A percentile compares a stretch with the other conserved stretches of the same genome.
Evolutionary conservation across 106 monocot genomes (phyloP).

Genomic region (Dioscorea zingiberensis): DNA sequence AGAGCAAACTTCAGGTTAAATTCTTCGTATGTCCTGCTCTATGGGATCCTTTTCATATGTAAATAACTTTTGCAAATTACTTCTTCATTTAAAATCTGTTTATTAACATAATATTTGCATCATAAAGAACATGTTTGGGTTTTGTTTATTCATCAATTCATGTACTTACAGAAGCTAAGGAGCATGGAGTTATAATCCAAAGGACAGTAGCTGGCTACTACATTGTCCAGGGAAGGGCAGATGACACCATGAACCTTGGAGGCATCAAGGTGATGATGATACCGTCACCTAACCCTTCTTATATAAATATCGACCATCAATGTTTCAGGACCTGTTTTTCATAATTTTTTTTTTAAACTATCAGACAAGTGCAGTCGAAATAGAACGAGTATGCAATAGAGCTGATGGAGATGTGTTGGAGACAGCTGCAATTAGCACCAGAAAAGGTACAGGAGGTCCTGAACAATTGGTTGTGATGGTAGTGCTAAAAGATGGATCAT

Average conservation of each 20-base stretch:
- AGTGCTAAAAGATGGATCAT: conserved; percentile 44
- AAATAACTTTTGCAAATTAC: too few species aligned
- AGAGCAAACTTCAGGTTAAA: too few species aligned
- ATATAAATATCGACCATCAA: background rate
- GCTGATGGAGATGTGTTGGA: conserved; percentile 77
- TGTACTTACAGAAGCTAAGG: conserved; percentile 46
- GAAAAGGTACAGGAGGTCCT: conserved; percentile 44
- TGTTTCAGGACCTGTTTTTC: background rate
- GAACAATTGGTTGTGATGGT: conserved; percentile 71
- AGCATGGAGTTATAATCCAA: conserved; percentile 86
- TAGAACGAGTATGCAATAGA: conserved; percentile 83
- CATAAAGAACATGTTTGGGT: background rate
- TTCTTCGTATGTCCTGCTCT: too few species aligned
- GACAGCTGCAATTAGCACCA: conserved; percentile 78
- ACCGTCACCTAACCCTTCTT: background rate
- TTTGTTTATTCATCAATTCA: background rate
- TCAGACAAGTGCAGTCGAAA: conserved; percentile 94
- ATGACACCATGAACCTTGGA: conserved; percentile 99
- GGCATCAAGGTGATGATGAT: conserved; percentile 76
- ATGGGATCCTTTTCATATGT: too few species aligned
- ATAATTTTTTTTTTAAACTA: background rate
- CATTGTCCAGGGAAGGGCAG: conserved; percentile 79
- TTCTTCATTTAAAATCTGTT: background rate
- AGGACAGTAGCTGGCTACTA: conserved; percentile 82
- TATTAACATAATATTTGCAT: background rate